A percentile compares a stretch with the other conserved stretches of the same genome.
Evolutionary conservation across 345 rosid genomes (phyloP).

Genomic region (Eucalyptus cloeziana): DNA sequence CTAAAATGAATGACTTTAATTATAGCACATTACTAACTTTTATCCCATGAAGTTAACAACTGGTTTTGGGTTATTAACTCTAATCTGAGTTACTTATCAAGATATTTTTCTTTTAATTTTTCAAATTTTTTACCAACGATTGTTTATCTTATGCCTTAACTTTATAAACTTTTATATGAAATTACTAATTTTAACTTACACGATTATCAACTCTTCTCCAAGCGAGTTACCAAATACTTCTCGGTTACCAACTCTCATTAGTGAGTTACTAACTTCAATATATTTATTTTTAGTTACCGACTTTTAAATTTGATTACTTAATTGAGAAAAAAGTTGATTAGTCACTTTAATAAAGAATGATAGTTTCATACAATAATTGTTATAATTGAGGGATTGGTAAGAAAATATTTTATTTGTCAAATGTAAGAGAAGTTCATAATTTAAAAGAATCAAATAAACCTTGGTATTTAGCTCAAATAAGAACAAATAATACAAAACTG

Average conservation of each 20-base stretch:
- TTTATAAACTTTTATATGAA: background rate
- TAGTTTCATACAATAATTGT: background rate
- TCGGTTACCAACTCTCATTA: background rate
- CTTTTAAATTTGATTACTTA: background rate
- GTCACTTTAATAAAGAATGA: background rate
- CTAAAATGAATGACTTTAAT: background rate
- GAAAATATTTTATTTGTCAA: background rate
- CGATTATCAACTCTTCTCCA: background rate
- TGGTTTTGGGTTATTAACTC: background rate
- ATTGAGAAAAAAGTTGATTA: background rate
- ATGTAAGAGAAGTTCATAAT: background rate
- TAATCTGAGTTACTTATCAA: background rate
- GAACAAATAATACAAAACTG: background rate
- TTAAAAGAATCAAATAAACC: background rate
- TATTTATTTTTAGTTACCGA: background rate
- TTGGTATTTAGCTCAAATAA: background rate
- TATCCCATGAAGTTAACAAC: background rate
- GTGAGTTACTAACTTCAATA: background rate
- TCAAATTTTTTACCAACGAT: background rate
- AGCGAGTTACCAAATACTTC: background rate
- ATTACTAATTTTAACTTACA: background rate
- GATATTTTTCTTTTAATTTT: background rate
- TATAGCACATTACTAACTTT: background rate
- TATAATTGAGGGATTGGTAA: background rate
- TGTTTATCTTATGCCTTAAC: background rate